Evolutionary conservation across 768 basidiomycete genomes (phyloP).

Genomic region (Kwoniella bestiolae): DNA sequence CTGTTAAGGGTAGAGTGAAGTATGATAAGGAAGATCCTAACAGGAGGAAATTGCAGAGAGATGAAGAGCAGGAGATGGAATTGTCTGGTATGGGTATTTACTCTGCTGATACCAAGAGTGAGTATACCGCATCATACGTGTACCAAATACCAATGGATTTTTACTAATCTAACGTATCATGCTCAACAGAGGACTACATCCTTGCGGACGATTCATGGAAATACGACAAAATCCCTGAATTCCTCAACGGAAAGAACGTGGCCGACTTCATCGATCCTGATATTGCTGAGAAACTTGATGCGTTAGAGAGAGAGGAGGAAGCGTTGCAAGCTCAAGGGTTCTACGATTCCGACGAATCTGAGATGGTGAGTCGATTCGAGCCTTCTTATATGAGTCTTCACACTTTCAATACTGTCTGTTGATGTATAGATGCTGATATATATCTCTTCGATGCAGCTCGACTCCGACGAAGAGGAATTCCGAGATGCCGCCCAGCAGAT

Average conservation of each 20-base stretch:
- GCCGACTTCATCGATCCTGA: conserved; percentile 99
- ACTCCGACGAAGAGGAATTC: conserved; percentile 69
- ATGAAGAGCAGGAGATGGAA: conserved; percentile 76
- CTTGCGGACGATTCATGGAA: conserved; percentile 93
- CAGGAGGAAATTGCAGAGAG: conserved; percentile 72
- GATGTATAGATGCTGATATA: background rate
- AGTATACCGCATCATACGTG: conserved; percentile 49
- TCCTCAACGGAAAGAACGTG: conserved; percentile 97
- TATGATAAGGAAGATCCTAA: conserved; percentile 86
- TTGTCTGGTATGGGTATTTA: conserved; percentile 84
- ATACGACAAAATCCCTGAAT: conserved; percentile 94
- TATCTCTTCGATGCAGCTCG: conserved; percentile 51
- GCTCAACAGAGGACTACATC: conserved; percentile 77
- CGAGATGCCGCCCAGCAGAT: conserved; percentile 69
- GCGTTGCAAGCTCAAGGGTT: conserved; percentile 90
- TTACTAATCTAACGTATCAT: background rate
- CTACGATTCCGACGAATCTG: conserved; percentile 81
- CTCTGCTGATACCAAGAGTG: conserved; percentile 87
- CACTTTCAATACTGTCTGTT: background rate
- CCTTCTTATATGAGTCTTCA: background rate
- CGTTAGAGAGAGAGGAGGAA: conserved; percentile 95
- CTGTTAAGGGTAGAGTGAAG: conserved; percentile 72
- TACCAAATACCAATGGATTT: background rate
- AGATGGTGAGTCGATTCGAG: conserved; percentile 69
- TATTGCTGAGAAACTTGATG: conserved; percentile 94